Conservation (phyloP, 163 green algal species). For the Chloromonas sp. region DNA sequence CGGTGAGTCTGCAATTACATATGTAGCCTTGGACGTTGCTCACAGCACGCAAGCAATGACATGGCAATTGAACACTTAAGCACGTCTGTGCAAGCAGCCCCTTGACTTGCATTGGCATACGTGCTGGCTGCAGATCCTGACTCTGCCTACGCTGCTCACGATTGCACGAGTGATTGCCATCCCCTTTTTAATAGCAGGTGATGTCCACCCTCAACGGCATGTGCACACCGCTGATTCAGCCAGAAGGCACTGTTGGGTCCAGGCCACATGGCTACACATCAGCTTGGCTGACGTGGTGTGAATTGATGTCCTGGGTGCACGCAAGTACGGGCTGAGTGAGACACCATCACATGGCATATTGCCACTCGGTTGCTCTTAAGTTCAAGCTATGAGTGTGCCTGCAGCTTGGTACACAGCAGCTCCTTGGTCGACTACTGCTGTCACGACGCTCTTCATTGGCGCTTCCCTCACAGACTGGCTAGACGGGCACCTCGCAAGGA, state of each 20-base stretch:
- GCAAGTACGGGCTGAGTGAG: too few species aligned
- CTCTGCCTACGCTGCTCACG: neutral
- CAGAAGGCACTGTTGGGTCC: neutral
- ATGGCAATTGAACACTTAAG: too few species aligned
- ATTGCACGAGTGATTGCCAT: neutral
- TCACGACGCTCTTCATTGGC: slow-evolving; percentile 65
- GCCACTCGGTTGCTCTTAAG: neutral
- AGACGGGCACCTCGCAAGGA: slow-evolving; percentile 84
- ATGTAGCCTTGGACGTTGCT: too few species aligned
- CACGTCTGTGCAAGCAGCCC: too few species aligned
- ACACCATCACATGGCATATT: neutral
- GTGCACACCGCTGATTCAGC: neutral
- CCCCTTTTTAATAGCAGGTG: neutral
- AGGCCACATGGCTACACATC: neutral
- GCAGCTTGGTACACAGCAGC: slow-evolving; percentile 47
- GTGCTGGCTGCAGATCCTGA: too few species aligned
- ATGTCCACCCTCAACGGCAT: neutral
- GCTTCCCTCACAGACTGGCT: slow-evolving; percentile 88
- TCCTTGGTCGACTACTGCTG: slow-evolving; percentile 22
- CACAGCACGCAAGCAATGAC: too few species aligned
- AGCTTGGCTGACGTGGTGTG: neutral
- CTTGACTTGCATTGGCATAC: too few species aligned
- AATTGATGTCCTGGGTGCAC: neutral
- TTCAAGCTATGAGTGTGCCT: neutral
- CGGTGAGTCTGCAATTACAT: too few species aligned